Conservation (phyloP, 495 filamentous ascomycete genomes). For the Hyaloscypha finlandica region DNA sequence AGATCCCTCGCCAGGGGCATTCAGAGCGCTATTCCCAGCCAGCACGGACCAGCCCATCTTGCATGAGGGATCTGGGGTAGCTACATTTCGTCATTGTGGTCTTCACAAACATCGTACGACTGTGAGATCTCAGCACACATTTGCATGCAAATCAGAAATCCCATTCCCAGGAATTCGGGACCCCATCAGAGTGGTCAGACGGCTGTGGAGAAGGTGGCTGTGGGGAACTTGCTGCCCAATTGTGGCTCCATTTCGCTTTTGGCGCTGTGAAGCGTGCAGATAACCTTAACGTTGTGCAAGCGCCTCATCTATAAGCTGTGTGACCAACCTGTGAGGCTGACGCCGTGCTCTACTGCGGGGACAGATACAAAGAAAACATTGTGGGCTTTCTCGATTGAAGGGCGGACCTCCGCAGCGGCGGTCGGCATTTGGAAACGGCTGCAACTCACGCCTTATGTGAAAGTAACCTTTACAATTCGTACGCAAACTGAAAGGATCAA, state of each 20-base stretch:
- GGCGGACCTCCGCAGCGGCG: background rate
- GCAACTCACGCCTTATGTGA: too few species aligned
- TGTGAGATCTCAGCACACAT: background rate
- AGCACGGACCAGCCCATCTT: slow-evolving; percentile 10
- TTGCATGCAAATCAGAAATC: slow-evolving; percentile 2
- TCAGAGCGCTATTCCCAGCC: background rate
- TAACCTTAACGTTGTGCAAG: background rate
- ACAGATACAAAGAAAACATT: background rate
- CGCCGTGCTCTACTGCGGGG: background rate
- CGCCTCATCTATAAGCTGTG: background rate
- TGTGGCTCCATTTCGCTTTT: background rate
- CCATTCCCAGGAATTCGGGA: background rate
- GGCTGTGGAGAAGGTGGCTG: background rate
- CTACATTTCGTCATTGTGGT: background rate
- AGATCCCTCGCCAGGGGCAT: background rate
- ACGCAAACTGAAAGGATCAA: too few species aligned
- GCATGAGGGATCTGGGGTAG: slow-evolving; percentile 11
- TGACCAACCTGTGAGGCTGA: background rate
- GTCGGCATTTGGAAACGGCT: background rate
- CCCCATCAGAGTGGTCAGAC: background rate
- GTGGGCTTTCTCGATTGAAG: background rate
- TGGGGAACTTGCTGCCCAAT: background rate
- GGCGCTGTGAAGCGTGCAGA: background rate
- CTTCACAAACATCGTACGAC: background rate
- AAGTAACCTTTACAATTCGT: too few species aligned